A percentile compares a stretch with the other conserved stretches of the same genome.
Evolutionary conservation across 768 basidiomycete species (phyloP).

Genomic region (Termitomyces sp.): DNA sequence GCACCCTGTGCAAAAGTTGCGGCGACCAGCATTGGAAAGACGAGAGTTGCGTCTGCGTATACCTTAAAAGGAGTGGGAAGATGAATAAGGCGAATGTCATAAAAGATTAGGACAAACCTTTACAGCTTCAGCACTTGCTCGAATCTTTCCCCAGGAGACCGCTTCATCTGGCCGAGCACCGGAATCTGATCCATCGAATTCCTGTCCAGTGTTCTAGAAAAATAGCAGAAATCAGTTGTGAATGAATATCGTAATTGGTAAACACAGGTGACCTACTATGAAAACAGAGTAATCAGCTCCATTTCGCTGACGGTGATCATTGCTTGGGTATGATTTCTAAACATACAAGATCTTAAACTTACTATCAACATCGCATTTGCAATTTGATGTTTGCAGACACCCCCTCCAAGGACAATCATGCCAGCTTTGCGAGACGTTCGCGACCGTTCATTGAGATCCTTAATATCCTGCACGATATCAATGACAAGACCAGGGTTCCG

Average conservation of each 20-base stretch:
- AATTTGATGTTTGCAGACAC: constrained; percentile 99
- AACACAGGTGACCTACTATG: constrained; percentile 51
- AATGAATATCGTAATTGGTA: background rate
- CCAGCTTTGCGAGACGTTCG: constrained; percentile 89
- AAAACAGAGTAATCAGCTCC: constrained; percentile 97
- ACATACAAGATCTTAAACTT: constrained; percentile 18
- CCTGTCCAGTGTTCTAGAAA: constrained; percentile 90
- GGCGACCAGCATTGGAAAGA: constrained; percentile 92
- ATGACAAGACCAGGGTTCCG: constrained; percentile 76
- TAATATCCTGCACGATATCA: constrained; percentile 94
- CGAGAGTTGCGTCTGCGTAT: constrained; percentile 94
- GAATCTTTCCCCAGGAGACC: constrained; percentile 97
- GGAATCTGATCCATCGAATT: constrained; percentile 98
- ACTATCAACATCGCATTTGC: constrained; percentile 99
- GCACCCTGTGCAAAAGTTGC: constrained; percentile 76
- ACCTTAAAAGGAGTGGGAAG: constrained; percentile 37
- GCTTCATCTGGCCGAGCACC: constrained; percentile 97
- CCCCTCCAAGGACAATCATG: constrained; percentile 97
- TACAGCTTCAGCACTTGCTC: constrained; percentile 75
- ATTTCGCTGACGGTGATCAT: constrained; percentile 61
- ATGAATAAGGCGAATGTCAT: background rate
- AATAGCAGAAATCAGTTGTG: background rate
- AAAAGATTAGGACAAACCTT: constrained; percentile 45
- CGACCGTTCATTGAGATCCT: constrained; percentile 83
- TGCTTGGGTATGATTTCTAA: background rate